Conservation (phyloP, 805 yeast genomes). For the Priceomyces haplophilus region DNA sequence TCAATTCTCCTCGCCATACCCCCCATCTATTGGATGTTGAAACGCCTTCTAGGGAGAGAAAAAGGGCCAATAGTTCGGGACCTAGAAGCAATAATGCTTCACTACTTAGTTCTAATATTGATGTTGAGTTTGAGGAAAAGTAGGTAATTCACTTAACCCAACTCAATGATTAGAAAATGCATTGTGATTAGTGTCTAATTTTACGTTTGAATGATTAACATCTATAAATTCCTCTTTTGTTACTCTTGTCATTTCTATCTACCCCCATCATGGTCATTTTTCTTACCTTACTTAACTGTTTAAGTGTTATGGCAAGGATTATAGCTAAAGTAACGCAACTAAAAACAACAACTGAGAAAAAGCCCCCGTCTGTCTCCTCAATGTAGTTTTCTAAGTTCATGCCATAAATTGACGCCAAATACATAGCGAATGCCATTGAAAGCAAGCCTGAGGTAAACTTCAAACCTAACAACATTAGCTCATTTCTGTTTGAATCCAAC, state of each 20-base stretch:
- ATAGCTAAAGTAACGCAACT: conserved; percentile 42
- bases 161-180: not conserved
- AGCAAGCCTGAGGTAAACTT: conserved; percentile 80
- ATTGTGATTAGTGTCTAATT: not conserved
- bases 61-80: conserved; percentile 8
- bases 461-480: conserved; percentile 83
- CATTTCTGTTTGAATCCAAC: conserved; percentile 89
- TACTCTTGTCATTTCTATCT: conserved; percentile 8
- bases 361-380: conserved; percentile 77
- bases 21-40: conserved; percentile 11
- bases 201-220: not conserved
- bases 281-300: conserved; percentile 61
- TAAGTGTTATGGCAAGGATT: conserved; percentile 54
- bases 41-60: not conserved
- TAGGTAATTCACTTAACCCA: not conserved
- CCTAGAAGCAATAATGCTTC: conserved; percentile 20
- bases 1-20: conserved; percentile 32
- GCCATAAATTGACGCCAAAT: conserved; percentile 85
- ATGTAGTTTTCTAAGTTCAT: conserved; percentile 93
- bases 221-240: conserved; percentile 1
- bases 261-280: conserved; percentile 65
- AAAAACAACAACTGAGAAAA: conserved; percentile 41
- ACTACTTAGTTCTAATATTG: conserved; percentile 22
- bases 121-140: conserved; percentile 27
- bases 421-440: conserved; percentile 76